Conservation (phyloP, 441 rosid species). For the Sinapis alba region DNA sequence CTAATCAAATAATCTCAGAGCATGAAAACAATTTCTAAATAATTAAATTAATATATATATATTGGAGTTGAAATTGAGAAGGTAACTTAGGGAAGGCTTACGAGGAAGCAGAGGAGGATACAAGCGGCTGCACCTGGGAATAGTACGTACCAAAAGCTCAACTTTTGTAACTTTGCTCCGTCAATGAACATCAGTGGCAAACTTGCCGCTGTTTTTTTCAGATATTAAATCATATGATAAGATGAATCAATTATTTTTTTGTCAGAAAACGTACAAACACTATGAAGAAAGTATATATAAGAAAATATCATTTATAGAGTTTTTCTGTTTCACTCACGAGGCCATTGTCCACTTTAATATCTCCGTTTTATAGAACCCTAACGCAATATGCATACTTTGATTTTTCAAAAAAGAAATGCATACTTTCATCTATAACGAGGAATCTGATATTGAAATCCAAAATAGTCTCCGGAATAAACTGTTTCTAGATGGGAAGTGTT, state of each 20-base stretch:
- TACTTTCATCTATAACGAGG: not conserved
- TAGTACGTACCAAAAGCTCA: constrained; percentile 71
- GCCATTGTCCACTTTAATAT: not conserved
- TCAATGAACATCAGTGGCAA: constrained; percentile 86
- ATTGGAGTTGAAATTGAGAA: not conserved
- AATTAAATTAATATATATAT: not conserved
- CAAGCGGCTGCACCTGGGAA: constrained; percentile 93
- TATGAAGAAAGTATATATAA: not conserved
- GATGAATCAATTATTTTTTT: not conserved
- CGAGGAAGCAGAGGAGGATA: constrained; percentile 69
- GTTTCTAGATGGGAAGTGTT: no score
- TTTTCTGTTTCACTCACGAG: not conserved
- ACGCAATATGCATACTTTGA: not conserved
- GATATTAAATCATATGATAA: not conserved
- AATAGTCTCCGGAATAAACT: not conserved
- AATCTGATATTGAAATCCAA: not conserved
- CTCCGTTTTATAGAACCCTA: not conserved
- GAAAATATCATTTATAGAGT: not conserved
- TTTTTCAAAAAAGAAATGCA: no score
- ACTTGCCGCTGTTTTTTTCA: constrained; percentile 72
- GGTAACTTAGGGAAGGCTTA: constrained; percentile 36
- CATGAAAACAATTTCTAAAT: not conserved
- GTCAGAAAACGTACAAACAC: not conserved
- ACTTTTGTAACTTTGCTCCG: constrained; percentile 67
- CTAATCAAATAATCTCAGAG: not conserved